Percentiles rank a stretch among this genome's conserved stretches.
Evolutionary conservation across 2,329 filamentous ascomycete species (phyloP).

Genomic region (Amauroascus niger): DNA sequence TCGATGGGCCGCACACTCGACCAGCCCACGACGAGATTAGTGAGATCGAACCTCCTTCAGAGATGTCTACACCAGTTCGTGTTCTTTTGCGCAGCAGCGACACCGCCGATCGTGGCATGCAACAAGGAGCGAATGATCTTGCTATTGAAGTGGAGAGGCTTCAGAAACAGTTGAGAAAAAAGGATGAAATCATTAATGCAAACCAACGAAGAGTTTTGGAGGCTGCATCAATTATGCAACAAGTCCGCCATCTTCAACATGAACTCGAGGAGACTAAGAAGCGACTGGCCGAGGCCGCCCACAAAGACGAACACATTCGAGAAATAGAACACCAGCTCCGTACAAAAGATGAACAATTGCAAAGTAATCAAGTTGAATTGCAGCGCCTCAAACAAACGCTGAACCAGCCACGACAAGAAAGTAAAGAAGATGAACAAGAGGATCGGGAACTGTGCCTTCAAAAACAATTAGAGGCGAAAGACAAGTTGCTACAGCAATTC

Average conservation of each 20-base stretch:
- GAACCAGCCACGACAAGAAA: slow-evolving; percentile 9
- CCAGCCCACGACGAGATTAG: slow-evolving; percentile 31
- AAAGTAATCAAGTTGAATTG: slow-evolving; percentile 17
- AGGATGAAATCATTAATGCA: slow-evolving; percentile 29
- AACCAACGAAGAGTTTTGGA: slow-evolving; percentile 28
- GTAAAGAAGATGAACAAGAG: neutral
- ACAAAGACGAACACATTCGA: slow-evolving; percentile 11
- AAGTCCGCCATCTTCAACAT: slow-evolving; percentile 32
- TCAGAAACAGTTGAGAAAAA: slow-evolving; percentile 25
- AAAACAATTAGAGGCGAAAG: slow-evolving; percentile 28
- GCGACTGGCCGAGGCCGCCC: neutral
- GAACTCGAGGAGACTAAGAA: slow-evolving; percentile 27
- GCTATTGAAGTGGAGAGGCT: slow-evolving; percentile 27
- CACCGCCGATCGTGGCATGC: slow-evolving; percentile 21
- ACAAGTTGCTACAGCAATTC: slow-evolving; percentile 28
- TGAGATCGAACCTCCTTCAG: slow-evolving; percentile 35
- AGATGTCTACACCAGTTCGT: slow-evolving; percentile 38
- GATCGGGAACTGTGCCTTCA: slow-evolving; percentile 20
- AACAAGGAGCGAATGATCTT: slow-evolving; percentile 17
- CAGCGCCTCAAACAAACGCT: slow-evolving; percentile 16
- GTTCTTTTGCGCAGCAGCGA: slow-evolving; percentile 22
- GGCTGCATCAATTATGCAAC: slow-evolving; percentile 30
- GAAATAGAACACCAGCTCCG: slow-evolving; percentile 9
- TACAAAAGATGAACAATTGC: slow-evolving; percentile 11
- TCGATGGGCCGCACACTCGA: slow-evolving; percentile 24